Conservation (phyloP, 306 rosid species). For the Pterocarpus macrocarpus region DNA sequence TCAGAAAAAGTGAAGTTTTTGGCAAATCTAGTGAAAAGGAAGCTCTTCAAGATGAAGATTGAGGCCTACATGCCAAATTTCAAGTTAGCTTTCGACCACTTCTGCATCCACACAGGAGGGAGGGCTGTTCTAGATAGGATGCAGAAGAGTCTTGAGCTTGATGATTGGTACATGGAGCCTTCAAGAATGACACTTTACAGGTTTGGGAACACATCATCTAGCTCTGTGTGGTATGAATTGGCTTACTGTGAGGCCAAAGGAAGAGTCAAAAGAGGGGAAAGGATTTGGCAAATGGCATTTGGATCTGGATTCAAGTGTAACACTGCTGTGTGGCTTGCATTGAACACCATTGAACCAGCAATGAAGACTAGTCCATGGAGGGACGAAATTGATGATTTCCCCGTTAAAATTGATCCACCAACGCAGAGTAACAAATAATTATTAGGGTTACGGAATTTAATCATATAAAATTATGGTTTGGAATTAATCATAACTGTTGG, state of each 20-base stretch:
- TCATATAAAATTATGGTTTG: not conserved
- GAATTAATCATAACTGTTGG: not conserved
- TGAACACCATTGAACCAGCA: conserved; percentile 59
- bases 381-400: conserved; percentile 76
- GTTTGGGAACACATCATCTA: conserved; percentile 87
- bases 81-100: conserved; percentile 78
- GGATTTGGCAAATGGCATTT: conserved; percentile 88
- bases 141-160: conserved; percentile 79
- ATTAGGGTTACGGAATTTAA: not conserved
- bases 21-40: conserved; percentile 58
- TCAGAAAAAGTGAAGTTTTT: conserved; percentile 73
- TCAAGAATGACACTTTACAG: conserved; percentile 77
- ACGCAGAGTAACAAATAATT: not conserved
- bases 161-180: conserved; percentile 85
- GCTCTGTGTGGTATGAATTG: conserved; percentile 85
- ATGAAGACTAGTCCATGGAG: conserved; percentile 70
- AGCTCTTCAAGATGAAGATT: conserved; percentile 61
- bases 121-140: conserved; percentile 81
- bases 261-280: conserved; percentile 72
- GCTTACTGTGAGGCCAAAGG: conserved; percentile 86
- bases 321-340: conserved; percentile 81
- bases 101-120: conserved; percentile 60
- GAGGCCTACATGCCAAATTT: conserved; percentile 78
- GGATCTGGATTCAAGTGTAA: conserved; percentile 92
- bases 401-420: conserved; percentile 44